These are phyloP conservation scores for Apiotrichum siamense DNA, from an alignment of 1,284 basidiomycete genomes.

Conservation along the genomic window DNA sequence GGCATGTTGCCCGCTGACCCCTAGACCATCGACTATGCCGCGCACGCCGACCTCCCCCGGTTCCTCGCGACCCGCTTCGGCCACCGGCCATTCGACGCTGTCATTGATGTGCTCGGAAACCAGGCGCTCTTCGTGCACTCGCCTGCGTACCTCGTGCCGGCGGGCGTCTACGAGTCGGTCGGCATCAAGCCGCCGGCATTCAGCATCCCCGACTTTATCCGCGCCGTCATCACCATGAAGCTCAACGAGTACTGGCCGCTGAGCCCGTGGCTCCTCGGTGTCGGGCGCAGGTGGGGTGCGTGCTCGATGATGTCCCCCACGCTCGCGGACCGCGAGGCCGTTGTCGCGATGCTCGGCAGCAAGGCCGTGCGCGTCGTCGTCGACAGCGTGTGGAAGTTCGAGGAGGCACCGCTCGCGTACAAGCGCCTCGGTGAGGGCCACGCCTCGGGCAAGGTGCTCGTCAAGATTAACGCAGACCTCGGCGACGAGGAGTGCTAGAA, in stretches of 20 bases:
- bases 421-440: slow-evolving; percentile 55
- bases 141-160: background rate
- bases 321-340: slow-evolving; percentile 2
- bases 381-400: slow-evolving; percentile 51
- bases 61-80: background rate
- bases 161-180: slow-evolving; percentile 8
- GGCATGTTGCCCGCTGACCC: too few relatives aligned
- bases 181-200: slow-evolving; percentile 20
- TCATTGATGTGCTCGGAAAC: slow-evolving; percentile 15
- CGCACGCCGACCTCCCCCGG: slow-evolving; percentile 42
- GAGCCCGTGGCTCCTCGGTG: slow-evolving; percentile 1
- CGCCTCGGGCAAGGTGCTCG: slow-evolving; percentile 59
- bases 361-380: slow-evolving; percentile 1
- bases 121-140: slow-evolving; percentile 31
- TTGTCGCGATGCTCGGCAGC: slow-evolving; percentile 2
- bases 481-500: background rate
- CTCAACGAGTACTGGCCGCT: slow-evolving; percentile 12
- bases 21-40: slow-evolving; percentile 56
- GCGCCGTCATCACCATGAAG: slow-evolving; percentile 4
- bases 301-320: slow-evolving; percentile 2
- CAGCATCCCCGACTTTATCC: slow-evolving; percentile 2
- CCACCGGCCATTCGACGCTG: slow-evolving; percentile 5
- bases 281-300: slow-evolving; percentile 2
- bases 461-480: slow-evolving; percentile 17
- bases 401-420: slow-evolving; percentile 57